These are phyloP conservation scores for Penicillium waksmanii DNA, from an alignment of 495 filamentous ascomycete genomes.

Conservation along the genomic window DNA sequence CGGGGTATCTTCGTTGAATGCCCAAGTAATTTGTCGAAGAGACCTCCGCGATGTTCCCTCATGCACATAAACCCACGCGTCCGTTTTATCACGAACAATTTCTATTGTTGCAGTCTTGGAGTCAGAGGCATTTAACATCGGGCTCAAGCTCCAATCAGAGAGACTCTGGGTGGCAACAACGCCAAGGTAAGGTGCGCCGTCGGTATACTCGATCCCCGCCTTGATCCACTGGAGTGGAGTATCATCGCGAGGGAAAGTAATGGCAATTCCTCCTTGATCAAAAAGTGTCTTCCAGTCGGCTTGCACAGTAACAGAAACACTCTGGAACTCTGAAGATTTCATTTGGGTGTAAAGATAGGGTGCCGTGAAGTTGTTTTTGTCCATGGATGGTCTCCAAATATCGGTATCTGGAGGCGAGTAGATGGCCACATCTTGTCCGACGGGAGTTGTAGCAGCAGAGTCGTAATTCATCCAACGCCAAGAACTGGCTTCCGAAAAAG, in stretches of 20 bases:
- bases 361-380: background rate
- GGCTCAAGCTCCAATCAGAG: slow-evolving; percentile 4
- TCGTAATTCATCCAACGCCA: background rate
- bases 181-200: background rate
- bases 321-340: background rate
- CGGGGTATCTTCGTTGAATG: background rate
- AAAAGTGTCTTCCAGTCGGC: slow-evolving; percentile 1
- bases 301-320: background rate
- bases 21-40: slow-evolving; percentile 2
- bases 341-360: background rate
- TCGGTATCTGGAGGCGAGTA: background rate
- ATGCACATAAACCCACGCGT: slow-evolving; percentile 1
- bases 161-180: background rate
- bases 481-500: background rate
- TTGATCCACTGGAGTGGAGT: background rate
- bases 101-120: background rate
- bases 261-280: slow-evolving; percentile 1
- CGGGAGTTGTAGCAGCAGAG: background rate
- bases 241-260: slow-evolving; percentile 1
- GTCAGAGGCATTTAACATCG: background rate
- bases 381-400: background rate
- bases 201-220: background rate
- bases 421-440: background rate
- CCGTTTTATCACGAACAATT: background rate
- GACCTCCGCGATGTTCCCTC: background rate